Percentiles rank a stretch among this genome's conserved stretches.
Evolutionary conservation across 805 yeast species (phyloP).

Genomic region (Candida patagonica): DNA sequence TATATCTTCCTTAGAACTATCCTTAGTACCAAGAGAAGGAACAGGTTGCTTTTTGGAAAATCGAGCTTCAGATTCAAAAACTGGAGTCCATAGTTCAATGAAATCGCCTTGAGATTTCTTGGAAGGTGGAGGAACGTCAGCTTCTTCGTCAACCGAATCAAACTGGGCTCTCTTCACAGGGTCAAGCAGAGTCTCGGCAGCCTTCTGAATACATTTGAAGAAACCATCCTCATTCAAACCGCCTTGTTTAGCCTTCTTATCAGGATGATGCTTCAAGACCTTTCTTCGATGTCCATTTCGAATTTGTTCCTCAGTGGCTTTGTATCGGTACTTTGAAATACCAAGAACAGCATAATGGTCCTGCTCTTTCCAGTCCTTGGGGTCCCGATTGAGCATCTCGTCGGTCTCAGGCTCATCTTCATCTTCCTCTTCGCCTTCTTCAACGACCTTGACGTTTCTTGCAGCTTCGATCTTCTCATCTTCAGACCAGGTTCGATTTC

Average conservation of each 20-base stretch:
- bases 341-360: conserved; percentile 97
- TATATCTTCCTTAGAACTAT: conserved; percentile 68
- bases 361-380: conserved; percentile 96
- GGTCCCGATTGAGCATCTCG: conserved; percentile 77
- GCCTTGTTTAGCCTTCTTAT: conserved; percentile 89
- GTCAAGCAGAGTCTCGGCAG: conserved; percentile 83
- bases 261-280: conserved; percentile 96
- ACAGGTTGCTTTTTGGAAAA: conserved; percentile 89
- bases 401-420: conserved; percentile 60
- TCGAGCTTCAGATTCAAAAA: conserved; percentile 82
- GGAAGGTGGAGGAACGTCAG: conserved; percentile 75
- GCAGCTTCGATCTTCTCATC: conserved; percentile 90
- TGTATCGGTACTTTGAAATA: conserved; percentile 79
- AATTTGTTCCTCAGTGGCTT: conserved; percentile 85
- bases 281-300: conserved; percentile 95
- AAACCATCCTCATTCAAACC: conserved; percentile 82
- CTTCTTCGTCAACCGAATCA: conserved; percentile 88
- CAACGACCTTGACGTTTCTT: conserved; percentile 65
- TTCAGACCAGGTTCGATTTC: conserved; percentile 99
- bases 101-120: conserved; percentile 61
- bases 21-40: conserved; percentile 64
- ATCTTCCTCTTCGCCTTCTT: conserved; percentile 51
- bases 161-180: conserved; percentile 81
- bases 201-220: conserved; percentile 96
- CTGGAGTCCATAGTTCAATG: conserved; percentile 86